Conservation (phyloP, 1,139 yeast genomes). For the Debaryomyces fabryi region DNA sequence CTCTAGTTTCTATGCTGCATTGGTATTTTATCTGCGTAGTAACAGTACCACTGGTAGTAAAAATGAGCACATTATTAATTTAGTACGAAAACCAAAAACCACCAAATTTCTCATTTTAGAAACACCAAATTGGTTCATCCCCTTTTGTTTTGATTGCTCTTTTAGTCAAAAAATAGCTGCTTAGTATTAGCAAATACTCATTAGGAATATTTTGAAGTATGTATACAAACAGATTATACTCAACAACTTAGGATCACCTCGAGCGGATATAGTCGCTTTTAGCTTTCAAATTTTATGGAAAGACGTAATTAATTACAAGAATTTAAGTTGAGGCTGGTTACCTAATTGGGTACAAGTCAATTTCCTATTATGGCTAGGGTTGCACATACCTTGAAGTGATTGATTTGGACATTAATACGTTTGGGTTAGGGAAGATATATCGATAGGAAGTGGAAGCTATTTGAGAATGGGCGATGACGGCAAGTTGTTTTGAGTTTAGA, state of each 20-base stretch:
- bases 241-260: neutral
- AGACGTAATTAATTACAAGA: neutral
- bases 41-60: slow-evolving; percentile 1
- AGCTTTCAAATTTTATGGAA: neutral
- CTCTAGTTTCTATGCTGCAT: neutral
- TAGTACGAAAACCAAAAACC: slow-evolving; percentile 5
- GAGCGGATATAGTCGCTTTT: neutral
- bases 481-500: neutral
- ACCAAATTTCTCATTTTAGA: slow-evolving; percentile 13
- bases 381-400: slow-evolving; percentile 19
- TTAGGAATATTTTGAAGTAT: slow-evolving; percentile 5
- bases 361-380: slow-evolving; percentile 30
- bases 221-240: neutral
- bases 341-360: slow-evolving; percentile 29
- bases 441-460: neutral
- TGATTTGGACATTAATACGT: neutral
- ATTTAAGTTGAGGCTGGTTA: slow-evolving; percentile 21
- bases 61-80: neutral
- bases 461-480: slow-evolving; percentile 1
- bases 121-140: slow-evolving; percentile 17
- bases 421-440: neutral
- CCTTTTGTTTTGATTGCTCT: slow-evolving; percentile 17
- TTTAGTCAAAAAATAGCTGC: slow-evolving; percentile 9
- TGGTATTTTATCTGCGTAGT: slow-evolving; percentile 4
- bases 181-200: neutral